Evolutionary conservation across 768 basidiomycete species (phyloP), one percentile per base, ranked within the genome.

Genomic region (Cystobasidiopsis lactophilus): DNA sequence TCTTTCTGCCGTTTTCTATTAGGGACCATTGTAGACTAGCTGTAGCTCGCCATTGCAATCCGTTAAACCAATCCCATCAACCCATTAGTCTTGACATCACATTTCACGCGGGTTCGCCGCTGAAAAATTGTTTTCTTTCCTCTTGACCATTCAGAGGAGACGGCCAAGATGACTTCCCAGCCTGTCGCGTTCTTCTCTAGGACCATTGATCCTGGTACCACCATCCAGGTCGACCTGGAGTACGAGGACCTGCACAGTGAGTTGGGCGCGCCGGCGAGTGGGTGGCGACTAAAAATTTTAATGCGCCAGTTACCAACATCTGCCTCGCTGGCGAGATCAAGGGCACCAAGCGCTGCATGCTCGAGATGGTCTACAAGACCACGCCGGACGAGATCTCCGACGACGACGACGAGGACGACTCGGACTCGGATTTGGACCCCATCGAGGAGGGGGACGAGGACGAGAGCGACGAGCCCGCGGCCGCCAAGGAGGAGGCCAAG

Each of bases 271-370:
- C 19, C 31, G 13, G 23, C 37, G 19, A 51, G 27, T 38, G 31
- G 27, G 38, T 24, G 38, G 16, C 11, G 11, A 26, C 46, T 48
- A 31, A 14, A 19, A 29, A 40, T 19, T 38, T 21, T 31, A 27
- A 43, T 39, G 44, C 52, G 29, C 52, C 40, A 48, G 43, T 58
- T 51, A 58, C 53, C 13, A 47, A 46, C 40, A 46, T 57, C 35
- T 19, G 44, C 21, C 48, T 53, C 39, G 46, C 41, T 26, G 45
- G 33, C 24, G 38, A 50, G 4, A 46, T 40, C 19, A 29, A 16
- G 29, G 48, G 21, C 2, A 84, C 88, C 66, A 80, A 82, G 58
- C 75, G 88, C 40, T 7, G 9, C 33, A 7, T 7, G 9, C 33
- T 35, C 33, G 33, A 35, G 16, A 7, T 35, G 33, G 33, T 35